Conservation (phyloP, 2,329 filamentous ascomycete species). For the Diaporthe vaccinii region DNA sequence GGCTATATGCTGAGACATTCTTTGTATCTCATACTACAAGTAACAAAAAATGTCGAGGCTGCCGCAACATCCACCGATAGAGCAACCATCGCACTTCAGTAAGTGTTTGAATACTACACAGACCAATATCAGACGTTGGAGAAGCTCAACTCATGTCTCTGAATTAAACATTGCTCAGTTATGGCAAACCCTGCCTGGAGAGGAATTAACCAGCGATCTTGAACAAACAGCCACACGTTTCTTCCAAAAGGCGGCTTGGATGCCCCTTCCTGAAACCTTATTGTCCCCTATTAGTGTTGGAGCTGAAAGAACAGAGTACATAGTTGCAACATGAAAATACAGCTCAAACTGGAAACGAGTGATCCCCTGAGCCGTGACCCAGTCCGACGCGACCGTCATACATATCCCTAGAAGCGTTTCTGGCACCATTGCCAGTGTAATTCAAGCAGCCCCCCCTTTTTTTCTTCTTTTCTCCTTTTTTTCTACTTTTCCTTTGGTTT, state of each 20-base stretch:
- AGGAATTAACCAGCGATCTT: too few species aligned
- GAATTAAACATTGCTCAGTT: background rate
- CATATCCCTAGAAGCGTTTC: background rate
- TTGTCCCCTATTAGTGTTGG: background rate
- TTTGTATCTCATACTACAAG: background rate
- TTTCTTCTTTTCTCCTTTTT: background rate
- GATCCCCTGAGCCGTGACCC: background rate
- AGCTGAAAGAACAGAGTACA: too few species aligned
- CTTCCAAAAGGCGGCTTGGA: background rate
- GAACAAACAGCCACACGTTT: background rate
- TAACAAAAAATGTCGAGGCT: background rate
- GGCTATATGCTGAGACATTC: background rate
- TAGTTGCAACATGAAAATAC: background rate
- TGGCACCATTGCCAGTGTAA: background rate
- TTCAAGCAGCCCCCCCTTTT: background rate
- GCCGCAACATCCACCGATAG: background rate
- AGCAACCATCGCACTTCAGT: background rate
- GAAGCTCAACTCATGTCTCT: background rate
- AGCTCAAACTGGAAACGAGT: background rate
- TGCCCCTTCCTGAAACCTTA: background rate
- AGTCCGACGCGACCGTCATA: background rate
- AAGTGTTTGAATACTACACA: background rate
- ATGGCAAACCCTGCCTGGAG: too few species aligned
- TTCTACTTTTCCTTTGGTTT: background rate
- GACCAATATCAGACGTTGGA: background rate